These are phyloP conservation scores for Populus euphratica DNA, from an alignment of 345 rosid species.

Conservation along the genomic window DNA sequence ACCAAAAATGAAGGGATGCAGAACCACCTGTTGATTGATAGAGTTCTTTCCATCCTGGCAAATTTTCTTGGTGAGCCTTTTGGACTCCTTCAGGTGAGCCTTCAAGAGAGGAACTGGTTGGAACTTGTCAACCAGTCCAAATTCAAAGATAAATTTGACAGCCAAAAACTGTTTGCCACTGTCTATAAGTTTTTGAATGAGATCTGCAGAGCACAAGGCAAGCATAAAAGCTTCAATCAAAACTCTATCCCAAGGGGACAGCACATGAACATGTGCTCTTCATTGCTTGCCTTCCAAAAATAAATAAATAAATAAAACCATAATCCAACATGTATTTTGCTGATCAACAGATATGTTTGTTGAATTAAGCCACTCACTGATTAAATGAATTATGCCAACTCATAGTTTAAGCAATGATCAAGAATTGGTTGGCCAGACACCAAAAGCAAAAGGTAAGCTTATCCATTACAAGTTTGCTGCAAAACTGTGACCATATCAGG, in stretches of 20 bases:
- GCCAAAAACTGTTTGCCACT: slow-evolving; percentile 49
- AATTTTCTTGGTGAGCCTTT: slow-evolving; percentile 29
- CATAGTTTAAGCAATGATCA: not conserved
- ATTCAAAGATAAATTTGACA: slow-evolving; percentile 56
- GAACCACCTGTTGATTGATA: slow-evolving; percentile 42
- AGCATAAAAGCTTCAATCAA: slow-evolving; percentile 13
- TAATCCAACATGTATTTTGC: too few species aligned
- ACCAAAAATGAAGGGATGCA: slow-evolving; percentile 6
- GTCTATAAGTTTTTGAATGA: slow-evolving; percentile 53
- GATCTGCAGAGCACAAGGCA: slow-evolving; percentile 34
- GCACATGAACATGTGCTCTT: not conserved
- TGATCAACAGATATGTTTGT: too few species aligned
- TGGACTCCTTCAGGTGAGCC: slow-evolving; percentile 38
- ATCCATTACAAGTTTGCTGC: too few species aligned
- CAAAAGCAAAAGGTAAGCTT: not conserved
- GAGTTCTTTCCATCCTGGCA: slow-evolving; percentile 42
- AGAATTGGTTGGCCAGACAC: not conserved
- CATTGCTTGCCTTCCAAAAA: not conserved
- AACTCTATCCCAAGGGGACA: not conserved
- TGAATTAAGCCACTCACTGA: too few species aligned
- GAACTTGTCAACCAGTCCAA: slow-evolving; percentile 52
- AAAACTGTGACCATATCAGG: not conserved
- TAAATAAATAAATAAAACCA: not conserved
- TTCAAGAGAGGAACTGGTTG: slow-evolving; percentile 53
- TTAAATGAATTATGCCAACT: not conserved